Evolutionary conservation across 768 basidiomycete genomes (phyloP).

Genomic region (Psilocybe azurescens): DNA sequence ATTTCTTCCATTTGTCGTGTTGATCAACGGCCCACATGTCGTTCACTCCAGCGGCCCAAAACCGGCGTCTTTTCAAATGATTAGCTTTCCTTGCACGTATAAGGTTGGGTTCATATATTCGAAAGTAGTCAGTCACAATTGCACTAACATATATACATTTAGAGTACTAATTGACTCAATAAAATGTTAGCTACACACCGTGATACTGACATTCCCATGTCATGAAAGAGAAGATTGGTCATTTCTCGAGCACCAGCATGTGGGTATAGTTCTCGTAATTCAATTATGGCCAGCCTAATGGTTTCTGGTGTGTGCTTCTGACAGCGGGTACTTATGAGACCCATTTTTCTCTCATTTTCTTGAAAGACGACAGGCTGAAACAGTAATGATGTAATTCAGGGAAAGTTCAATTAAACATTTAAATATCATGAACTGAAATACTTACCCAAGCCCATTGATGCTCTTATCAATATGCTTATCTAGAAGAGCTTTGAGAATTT

Average conservation of each 20-base stretch:
- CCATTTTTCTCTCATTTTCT: too few relatives aligned
- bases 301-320: too few relatives aligned
- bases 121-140: conserved; percentile 6
- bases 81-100: conserved; percentile 12
- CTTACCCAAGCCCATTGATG: too few relatives aligned
- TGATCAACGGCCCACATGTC: conserved; percentile 42
- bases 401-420: too few relatives aligned
- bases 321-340: too few relatives aligned
- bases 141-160: too few relatives aligned
- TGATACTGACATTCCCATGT: conserved; percentile 4
- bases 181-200: not conserved
- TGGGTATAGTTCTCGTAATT: not conserved
- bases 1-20: conserved; percentile 47
- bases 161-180: too few relatives aligned
- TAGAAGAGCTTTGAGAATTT: too few relatives aligned
- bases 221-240: not conserved
- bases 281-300: not conserved
- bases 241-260: not conserved
- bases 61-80: conserved; percentile 19
- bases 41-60: conserved; percentile 43
- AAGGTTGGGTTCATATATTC: conserved; percentile 26
- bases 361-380: too few relatives aligned
- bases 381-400: too few relatives aligned
- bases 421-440: too few relatives aligned
- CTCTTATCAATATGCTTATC: too few relatives aligned